phyloP scores from a whole-genome alignment of 345 rosid genomes.

The Populus nigra region DNA sequence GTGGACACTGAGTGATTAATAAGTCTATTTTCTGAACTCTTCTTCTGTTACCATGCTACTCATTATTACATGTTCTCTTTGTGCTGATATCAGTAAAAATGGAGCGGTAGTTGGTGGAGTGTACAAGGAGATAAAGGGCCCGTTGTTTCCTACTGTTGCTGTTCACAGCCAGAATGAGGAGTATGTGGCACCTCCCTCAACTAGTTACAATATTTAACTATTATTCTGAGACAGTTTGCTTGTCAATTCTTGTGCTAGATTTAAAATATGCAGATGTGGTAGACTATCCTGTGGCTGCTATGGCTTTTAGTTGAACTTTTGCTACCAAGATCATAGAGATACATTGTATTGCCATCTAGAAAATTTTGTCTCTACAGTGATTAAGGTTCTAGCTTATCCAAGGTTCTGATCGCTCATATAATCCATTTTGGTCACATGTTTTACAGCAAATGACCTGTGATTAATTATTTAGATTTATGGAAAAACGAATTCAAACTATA shows the following conservation, averaged over 20 bases:
- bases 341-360: neutral
- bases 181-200: conserved; percentile 46
- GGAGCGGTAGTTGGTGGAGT: conserved; percentile 65
- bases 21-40: neutral
- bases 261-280: neutral
- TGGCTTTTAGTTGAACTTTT: neutral
- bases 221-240: conserved; percentile 2
- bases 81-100: conserved; percentile 65
- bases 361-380: neutral
- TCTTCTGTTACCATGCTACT: conserved; percentile 15
- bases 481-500: neutral
- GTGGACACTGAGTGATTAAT: neutral
- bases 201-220: neutral
- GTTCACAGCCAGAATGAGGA: conserved; percentile 97
- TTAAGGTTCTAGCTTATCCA: neutral
- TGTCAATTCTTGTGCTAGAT: conserved; percentile 5
- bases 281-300: neutral
- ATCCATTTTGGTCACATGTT: neutral
- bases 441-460: neutral
- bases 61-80: conserved; percentile 10
- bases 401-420: neutral
- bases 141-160: conserved; percentile 82
- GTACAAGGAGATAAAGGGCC: conserved; percentile 62
- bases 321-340: neutral
- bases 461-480: too few species aligned